Percentiles rank a stretch among this genome's conserved stretches.
Evolutionary conservation across 1,284 basidiomycete species (phyloP).

Genomic region (Trametes pubescens): DNA sequence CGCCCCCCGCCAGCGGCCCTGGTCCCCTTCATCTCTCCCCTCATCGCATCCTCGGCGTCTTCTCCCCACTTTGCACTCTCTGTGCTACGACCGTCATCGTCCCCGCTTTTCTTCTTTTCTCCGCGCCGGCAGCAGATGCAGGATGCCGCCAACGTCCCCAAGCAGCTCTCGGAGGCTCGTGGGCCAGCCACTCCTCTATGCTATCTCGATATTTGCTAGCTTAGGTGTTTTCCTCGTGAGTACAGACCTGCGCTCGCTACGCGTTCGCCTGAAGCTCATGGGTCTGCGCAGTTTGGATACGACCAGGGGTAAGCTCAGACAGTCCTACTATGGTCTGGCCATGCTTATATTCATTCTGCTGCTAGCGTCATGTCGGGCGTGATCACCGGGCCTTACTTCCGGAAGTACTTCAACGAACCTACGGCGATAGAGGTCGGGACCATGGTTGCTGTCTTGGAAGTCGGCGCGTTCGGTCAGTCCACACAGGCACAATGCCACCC

Average conservation of each 20-base stretch:
- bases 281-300: slow-evolving; percentile 79
- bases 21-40: slow-evolving; percentile 14
- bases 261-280: slow-evolving; percentile 19
- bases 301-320: slow-evolving; percentile 80
- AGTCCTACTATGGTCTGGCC: slow-evolving; percentile 10
- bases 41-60: slow-evolving; percentile 17
- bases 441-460: slow-evolving; percentile 93
- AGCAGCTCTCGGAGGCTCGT: slow-evolving; percentile 62
- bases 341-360: slow-evolving; percentile 3
- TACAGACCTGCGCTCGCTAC: slow-evolving; percentile 1
- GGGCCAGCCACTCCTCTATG: slow-evolving; percentile 84
- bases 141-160: slow-evolving; percentile 37
- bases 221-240: slow-evolving; percentile 88
- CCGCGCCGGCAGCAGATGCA: slow-evolving; percentile 39
- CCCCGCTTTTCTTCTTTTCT: slow-evolving; percentile 15
- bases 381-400: slow-evolving; percentile 94
- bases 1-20: slow-evolving; percentile 4
- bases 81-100: slow-evolving; percentile 22
- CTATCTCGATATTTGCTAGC: slow-evolving; percentile 85
- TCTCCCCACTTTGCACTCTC: slow-evolving; percentile 10
- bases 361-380: slow-evolving; percentile 87
- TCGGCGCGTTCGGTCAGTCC: slow-evolving; percentile 87
- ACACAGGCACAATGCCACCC: slow-evolving; percentile 5
- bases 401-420: slow-evolving; percentile 83
- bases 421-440: slow-evolving; percentile 75